Percentiles rank a stretch among this genome's conserved stretches.
Evolutionary conservation across 164 flowering plant genomes (phyloP).

Genomic region (Berberis vulgaris): DNA sequence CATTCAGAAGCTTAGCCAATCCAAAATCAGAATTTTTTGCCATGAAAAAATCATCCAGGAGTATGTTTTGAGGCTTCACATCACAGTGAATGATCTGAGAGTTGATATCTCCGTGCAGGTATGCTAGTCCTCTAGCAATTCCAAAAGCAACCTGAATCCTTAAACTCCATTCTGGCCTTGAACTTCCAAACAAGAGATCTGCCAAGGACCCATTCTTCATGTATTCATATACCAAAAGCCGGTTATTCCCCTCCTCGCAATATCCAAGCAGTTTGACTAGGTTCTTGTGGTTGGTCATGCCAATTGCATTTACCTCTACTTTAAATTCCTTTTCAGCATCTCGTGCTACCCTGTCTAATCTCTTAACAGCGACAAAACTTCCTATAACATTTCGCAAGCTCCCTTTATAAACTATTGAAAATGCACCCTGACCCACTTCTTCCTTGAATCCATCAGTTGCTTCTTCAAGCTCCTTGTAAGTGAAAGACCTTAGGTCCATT

Average conservation of each 20-base stretch:
- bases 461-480: conserved; percentile 15
- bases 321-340: conserved; percentile 12
- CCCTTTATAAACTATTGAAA: conserved; percentile 11
- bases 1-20: too few species aligned
- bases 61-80: too few species aligned
- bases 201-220: too few species aligned
- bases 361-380: conserved; percentile 12
- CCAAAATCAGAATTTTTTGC: too few species aligned
- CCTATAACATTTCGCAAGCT: not conserved
- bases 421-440: conserved; percentile 9
- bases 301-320: conserved; percentile 14
- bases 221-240: too few species aligned
- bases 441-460: conserved; percentile 17
- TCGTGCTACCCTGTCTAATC: conserved; percentile 8
- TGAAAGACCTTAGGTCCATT: conserved; percentile 6
- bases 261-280: conserved; percentile 16
- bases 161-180: too few species aligned
- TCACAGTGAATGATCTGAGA: too few species aligned
- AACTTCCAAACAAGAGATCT: too few species aligned
- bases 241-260: conserved; percentile 4
- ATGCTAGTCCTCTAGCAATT: too few species aligned
- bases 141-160: too few species aligned
- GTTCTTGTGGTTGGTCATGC: conserved; percentile 19
- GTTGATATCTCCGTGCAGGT: too few species aligned
- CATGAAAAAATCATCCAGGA: too few species aligned